These are phyloP conservation scores for Fomitopsis palustris DNA, from an alignment of 1,284 basidiomycete genomes.

Conservation along the genomic window DNA sequence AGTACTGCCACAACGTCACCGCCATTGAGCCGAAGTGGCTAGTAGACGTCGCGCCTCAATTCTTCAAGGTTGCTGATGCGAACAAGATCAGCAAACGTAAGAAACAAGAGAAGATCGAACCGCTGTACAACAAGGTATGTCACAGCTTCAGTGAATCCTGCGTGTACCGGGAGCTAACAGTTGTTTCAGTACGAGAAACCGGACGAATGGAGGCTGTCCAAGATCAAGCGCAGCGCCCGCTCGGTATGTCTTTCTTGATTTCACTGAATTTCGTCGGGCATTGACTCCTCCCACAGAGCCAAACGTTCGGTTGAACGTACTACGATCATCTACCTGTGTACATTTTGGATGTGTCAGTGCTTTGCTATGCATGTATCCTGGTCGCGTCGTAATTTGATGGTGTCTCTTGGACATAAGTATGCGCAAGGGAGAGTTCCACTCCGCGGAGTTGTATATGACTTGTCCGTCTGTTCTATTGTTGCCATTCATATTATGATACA, in stretches of 20 bases:
- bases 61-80: constrained; percentile 96
- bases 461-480: no score
- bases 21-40: constrained; percentile 99
- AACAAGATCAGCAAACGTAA: constrained; percentile 98
- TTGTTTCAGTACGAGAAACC: constrained; percentile 68
- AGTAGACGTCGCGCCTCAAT: constrained; percentile 95
- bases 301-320: constrained; percentile 65
- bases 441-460: no score
- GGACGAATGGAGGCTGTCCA: constrained; percentile 87
- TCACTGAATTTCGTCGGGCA: constrained; percentile 1
- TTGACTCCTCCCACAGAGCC: constrained; percentile 48
- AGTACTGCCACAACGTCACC: constrained; percentile 96
- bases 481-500: not conserved
- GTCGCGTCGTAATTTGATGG: no score
- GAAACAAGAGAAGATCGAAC: constrained; percentile 96
- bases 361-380: no score
- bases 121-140: constrained; percentile 72
- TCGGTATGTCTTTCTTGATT: constrained; percentile 49
- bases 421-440: no score
- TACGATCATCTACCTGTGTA: not conserved
- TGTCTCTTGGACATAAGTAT: no score
- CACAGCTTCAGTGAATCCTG: no score
- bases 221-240: constrained; percentile 82
- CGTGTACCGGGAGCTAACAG: no score
- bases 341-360: not conserved